These are phyloP conservation scores for Pontederia paniculata DNA, from an alignment of 176 grass and related monocot species.

Conservation along the genomic window DNA sequence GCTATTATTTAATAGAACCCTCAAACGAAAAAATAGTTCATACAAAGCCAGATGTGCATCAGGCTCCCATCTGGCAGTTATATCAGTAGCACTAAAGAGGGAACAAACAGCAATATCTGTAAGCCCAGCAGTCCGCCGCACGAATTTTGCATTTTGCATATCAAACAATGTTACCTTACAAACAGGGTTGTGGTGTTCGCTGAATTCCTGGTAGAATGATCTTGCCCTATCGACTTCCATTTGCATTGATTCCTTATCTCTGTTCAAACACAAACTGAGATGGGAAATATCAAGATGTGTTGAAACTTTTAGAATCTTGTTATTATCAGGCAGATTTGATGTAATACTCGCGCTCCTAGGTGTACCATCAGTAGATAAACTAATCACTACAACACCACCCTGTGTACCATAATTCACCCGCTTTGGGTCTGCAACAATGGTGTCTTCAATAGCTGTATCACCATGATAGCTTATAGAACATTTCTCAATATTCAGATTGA, in stretches of 20 bases:
- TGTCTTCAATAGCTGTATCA: slow-evolving; percentile 61
- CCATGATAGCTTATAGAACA: slow-evolving; percentile 71
- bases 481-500: slow-evolving; percentile 89
- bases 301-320: slow-evolving; percentile 52
- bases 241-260: slow-evolving; percentile 68
- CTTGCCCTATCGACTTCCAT: slow-evolving; percentile 76
- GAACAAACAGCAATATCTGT: slow-evolving; percentile 62
- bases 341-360: slow-evolving; percentile 67
- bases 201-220: slow-evolving; percentile 61
- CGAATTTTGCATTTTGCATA: slow-evolving; percentile 94
- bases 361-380: slow-evolving; percentile 81
- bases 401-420: slow-evolving; percentile 98
- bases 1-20: slow-evolving; percentile 44
- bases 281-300: slow-evolving; percentile 71
- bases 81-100: slow-evolving; percentile 79
- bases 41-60: slow-evolving; percentile 76
- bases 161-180: slow-evolving; percentile 82
- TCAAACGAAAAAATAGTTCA: slow-evolving; percentile 60
- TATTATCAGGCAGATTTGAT: slow-evolving; percentile 36
- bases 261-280: slow-evolving; percentile 63
- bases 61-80: slow-evolving; percentile 84
- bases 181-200: slow-evolving; percentile 34
- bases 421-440: slow-evolving; percentile 82
- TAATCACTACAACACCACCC: slow-evolving; percentile 71
- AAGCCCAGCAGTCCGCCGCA: slow-evolving; percentile 52